Percentiles rank a stretch among this genome's conserved stretches.
These are phyloP conservation scores for Pleurotus sapidus DNA, from an alignment of 768 basidiomycete genomes.

Conservation along the genomic window DNA sequence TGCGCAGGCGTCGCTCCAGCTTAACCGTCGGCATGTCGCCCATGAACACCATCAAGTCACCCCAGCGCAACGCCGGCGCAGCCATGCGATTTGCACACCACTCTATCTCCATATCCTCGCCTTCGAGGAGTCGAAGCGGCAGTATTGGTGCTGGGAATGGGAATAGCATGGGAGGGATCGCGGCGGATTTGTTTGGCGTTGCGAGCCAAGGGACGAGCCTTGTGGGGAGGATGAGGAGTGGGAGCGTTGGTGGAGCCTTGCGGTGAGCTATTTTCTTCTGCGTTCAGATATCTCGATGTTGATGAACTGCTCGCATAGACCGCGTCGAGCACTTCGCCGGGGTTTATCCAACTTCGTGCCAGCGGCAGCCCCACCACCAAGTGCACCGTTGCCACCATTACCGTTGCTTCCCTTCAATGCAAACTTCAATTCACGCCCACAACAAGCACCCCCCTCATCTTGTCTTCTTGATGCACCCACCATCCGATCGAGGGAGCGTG, in stretches of 20 bases:
- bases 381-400: constrained; percentile 34
- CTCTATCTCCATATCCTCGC: constrained; percentile 23
- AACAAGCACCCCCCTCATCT: neutral
- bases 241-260: constrained; percentile 39
- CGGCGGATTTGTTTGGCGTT: constrained; percentile 26
- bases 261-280: constrained; percentile 24
- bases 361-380: constrained; percentile 34
- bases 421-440: neutral
- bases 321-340: constrained; percentile 37
- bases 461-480: constrained; percentile 12
- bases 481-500: constrained; percentile 26
- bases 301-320: constrained; percentile 22
- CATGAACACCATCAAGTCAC: constrained; percentile 57
- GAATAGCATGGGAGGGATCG: constrained; percentile 8
- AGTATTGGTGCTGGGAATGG: constrained; percentile 30
- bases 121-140: constrained; percentile 39
- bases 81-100: constrained; percentile 46
- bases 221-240: constrained; percentile 53
- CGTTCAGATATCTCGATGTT: constrained; percentile 1
- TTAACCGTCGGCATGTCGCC: constrained; percentile 53
- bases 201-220: constrained; percentile 32
- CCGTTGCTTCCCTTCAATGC: constrained; percentile 10
- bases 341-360: constrained; percentile 26
- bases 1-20: constrained; percentile 63
- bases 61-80: constrained; percentile 45